Conservation (phyloP, 2,329 filamentous ascomycete species). For the Botrytis deweyae region DNA sequence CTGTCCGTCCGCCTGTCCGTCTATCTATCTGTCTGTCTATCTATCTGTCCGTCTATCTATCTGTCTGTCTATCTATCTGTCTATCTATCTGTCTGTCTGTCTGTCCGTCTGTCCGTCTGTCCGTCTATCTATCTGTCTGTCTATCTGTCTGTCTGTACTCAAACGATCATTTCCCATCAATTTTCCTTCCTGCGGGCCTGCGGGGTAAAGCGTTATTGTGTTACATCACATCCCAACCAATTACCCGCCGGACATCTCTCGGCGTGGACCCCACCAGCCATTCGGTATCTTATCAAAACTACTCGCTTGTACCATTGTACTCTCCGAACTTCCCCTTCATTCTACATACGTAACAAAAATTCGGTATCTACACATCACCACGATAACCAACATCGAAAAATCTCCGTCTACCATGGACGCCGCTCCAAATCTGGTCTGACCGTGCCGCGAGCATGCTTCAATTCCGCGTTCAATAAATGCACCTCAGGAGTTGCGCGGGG, state of each 20-base stretch:
- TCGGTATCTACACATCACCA: background rate
- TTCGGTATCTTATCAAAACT: background rate
- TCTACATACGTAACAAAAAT: background rate
- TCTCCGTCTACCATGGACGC: background rate
- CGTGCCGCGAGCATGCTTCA: background rate
- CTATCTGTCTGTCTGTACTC: background rate
- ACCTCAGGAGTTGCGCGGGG: background rate
- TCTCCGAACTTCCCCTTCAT: slow-evolving; percentile 15
- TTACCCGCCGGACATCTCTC: slow-evolving; percentile 9
- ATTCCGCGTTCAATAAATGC: background rate
- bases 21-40: background rate
- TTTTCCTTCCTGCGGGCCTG: background rate
- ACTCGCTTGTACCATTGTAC: background rate
- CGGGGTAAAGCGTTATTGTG: slow-evolving; percentile 5
- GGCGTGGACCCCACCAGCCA: background rate
- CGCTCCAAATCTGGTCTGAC: background rate
- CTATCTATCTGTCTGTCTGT: background rate
- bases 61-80: background rate
- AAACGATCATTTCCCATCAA: background rate
- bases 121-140: background rate
- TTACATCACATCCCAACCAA: background rate
- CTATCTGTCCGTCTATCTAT: background rate
- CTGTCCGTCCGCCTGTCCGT: too few relatives aligned
- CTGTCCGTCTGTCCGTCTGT: too few relatives aligned
- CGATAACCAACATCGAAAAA: background rate